A percentile compares a stretch with the other conserved stretches of the same genome.
Evolutionary conservation across 371 early-diverging fungal species (phyloP).

Genomic region (Apophysomyces elegans): DNA sequence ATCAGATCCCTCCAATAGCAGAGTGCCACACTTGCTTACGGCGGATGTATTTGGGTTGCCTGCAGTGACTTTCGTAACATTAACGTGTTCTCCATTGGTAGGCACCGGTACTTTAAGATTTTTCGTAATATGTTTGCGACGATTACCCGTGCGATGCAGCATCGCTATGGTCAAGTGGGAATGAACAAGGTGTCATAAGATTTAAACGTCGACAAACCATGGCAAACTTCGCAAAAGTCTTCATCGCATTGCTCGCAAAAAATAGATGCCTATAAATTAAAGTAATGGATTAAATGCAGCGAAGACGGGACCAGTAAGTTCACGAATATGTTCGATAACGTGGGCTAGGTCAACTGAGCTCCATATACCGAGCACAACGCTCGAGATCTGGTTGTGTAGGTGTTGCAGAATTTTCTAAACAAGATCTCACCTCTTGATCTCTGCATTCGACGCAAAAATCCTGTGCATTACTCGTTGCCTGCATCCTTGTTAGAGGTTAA

Average conservation of each 20-base stretch:
- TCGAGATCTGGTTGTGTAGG: not conserved
- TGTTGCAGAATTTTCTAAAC: not conserved
- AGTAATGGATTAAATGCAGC: not conserved
- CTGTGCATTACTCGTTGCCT: constrained; percentile 2
- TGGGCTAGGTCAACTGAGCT: not conserved
- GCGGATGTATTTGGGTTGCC: not conserved
- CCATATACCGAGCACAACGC: not conserved
- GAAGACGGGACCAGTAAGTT: not conserved
- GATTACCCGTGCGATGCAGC: constrained; percentile 56
- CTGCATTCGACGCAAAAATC: constrained; percentile 32
- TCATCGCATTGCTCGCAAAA: constrained; percentile 85
- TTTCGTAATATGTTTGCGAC: constrained; percentile 46
- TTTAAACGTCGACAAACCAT: constrained; percentile 33
- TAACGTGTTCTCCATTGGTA: constrained; percentile 6
- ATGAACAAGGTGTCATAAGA: not conserved
- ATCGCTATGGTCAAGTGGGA: constrained; percentile 33
- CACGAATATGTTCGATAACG: not conserved
- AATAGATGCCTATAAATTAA: constrained; percentile 52
- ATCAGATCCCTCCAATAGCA: not conserved
- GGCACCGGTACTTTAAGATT: constrained; percentile 20
- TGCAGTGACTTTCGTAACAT: not conserved
- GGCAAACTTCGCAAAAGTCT: constrained; percentile 94
- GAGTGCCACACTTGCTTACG: not conserved
- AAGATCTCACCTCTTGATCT: constrained; percentile 29
- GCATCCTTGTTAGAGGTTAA: not conserved